A percentile compares a stretch with the other conserved stretches of the same genome.
These are phyloP conservation scores for Candida multigemmis DNA, from an alignment of 805 yeast genomes.

Conservation along the genomic window DNA sequence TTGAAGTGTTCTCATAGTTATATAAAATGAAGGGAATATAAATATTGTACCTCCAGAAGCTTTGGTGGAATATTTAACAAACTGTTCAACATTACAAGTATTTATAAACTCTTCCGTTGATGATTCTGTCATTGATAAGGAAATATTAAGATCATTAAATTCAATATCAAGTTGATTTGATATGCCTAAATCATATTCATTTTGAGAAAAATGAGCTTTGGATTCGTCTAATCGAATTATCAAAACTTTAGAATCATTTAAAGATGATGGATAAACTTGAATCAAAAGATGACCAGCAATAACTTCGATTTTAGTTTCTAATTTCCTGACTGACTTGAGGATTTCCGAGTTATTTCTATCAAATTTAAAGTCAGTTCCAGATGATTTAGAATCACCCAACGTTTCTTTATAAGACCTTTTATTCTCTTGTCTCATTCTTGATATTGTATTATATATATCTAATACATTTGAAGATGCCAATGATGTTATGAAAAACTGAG, in stretches of 20 bases:
- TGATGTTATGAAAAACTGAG: constrained; percentile 66
- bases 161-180: constrained; percentile 53
- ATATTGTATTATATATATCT: constrained; percentile 65
- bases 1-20: constrained; percentile 73
- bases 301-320: constrained; percentile 65
- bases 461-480: constrained; percentile 75
- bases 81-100: constrained; percentile 41
- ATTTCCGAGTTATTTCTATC: constrained; percentile 7
- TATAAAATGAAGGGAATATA: constrained; percentile 64
- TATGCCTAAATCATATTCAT: constrained; percentile 32
- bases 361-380: constrained; percentile 1
- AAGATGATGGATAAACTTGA: constrained; percentile 76
- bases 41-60: constrained; percentile 78
- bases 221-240: constrained; percentile 49
- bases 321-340: constrained; percentile 26
- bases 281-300: constrained; percentile 45
- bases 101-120: constrained; percentile 41
- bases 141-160: constrained; percentile 54
- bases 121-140: constrained; percentile 53
- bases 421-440: constrained; percentile 67
- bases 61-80: constrained; percentile 42
- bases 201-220: constrained; percentile 43
- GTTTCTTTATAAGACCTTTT: constrained; percentile 68
- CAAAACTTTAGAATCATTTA: constrained; percentile 70
- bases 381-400: constrained; percentile 42